Evolutionary conservation across 176 grass and related monocot species (phyloP), one percentile per base, ranked within the genome.

Genomic region (Bothriochloa decipiens): DNA sequence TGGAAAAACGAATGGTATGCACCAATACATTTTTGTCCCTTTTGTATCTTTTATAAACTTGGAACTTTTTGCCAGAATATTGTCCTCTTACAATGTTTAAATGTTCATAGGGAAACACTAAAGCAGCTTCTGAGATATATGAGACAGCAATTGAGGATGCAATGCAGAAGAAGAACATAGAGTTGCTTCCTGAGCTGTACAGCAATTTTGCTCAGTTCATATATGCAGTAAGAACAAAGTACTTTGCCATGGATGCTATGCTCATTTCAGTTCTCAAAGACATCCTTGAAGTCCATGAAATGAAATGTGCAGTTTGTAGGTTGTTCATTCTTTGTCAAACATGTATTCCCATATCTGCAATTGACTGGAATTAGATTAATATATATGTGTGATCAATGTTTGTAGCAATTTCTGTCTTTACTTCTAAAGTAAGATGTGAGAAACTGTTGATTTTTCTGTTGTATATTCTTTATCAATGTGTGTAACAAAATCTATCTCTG

Each of bases 1-100:
- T 95, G 91, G 91, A 95, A 77, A 98, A 90, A 86, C 89, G 92
- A 68, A 91, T 91, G 95, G 95, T 98, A 91, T 63, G 65, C 55
- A 77, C 66, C 43, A 72, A n/a, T 52, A 7, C 17, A 77, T 16
- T 68, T 87, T 75, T 76, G 39, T 52, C 16, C 27, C 40, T 74
- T 86, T 25, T 57, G 61, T 80, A 23, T 28, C 79, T 41, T 63
- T 39, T 87, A 74, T 83, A 4, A 15, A 71, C 22, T 70, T 70
- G 9, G 17, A 72, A 68, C 78, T 6, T 79, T 28, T 29, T 66
- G 4, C 18, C 49, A 45, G 65, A 87, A 60, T 77, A 72, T 81
- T 28, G 58, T 58, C 16, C 69, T 28, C 32, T 75, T 68, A 25
- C 78, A 76, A 52, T 85, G 77, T 91, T 84, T 12, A 68, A 76